These are phyloP conservation scores for Monosporascus sp. DNA, from an alignment of 2,329 filamentous ascomycete species.

Conservation along the genomic window DNA sequence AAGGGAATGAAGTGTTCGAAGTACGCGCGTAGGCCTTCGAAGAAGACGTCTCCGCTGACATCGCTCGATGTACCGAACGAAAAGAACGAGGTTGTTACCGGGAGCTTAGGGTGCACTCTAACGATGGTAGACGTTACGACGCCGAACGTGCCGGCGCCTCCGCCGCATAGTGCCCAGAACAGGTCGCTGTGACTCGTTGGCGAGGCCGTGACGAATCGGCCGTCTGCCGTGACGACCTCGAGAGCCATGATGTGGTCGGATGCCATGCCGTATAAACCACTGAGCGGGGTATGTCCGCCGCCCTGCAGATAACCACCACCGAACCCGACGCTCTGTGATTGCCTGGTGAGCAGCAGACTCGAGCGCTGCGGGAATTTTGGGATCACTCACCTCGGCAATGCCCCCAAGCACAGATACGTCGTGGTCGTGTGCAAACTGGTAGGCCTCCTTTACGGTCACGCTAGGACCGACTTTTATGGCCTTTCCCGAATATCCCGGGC, in stretches of 20 bases:
- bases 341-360: background rate
- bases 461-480: constrained; percentile 22
- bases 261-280: constrained; percentile 35
- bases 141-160: constrained; percentile 45
- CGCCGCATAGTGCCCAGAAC: constrained; percentile 48
- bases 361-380: background rate
- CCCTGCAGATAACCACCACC: constrained; percentile 43
- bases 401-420: constrained; percentile 34
- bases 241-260: constrained; percentile 36
- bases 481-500: constrained; percentile 14
- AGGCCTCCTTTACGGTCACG: constrained; percentile 15
- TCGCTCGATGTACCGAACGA: constrained; percentile 4
- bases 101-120: constrained; percentile 7
- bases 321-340: constrained; percentile 29
- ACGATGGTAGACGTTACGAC: constrained; percentile 29
- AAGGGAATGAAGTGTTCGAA: constrained; percentile 15
- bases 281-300: constrained; percentile 37
- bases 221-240: constrained; percentile 11
- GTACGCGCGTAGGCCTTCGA: constrained; percentile 10
- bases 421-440: constrained; percentile 4
- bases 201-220: constrained; percentile 31
- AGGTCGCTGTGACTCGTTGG: constrained; percentile 39
- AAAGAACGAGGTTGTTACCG: constrained; percentile 6
- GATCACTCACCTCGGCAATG: background rate
- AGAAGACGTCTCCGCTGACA: constrained; percentile 20